phyloP scores from a whole-genome alignment of 2,329 filamentous ascomycete genomes.

The Pochonia chlamydosporia region DNA sequence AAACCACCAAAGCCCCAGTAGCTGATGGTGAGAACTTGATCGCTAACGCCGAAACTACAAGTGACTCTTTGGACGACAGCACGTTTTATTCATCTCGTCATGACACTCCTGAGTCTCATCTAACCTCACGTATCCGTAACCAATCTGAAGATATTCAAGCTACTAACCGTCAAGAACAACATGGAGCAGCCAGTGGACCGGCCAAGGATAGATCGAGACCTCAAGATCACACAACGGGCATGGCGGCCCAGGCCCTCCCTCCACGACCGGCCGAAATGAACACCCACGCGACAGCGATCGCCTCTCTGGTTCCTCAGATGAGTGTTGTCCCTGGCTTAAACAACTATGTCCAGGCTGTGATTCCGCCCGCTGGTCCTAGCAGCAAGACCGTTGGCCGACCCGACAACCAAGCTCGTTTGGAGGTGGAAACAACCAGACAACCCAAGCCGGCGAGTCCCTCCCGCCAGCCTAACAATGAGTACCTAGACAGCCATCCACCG shows the following conservation, averaged over 20 bases:
- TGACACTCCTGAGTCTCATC: constrained; percentile 61
- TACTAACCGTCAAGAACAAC: constrained; percentile 11
- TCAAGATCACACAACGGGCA: background rate
- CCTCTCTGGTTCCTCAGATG: constrained; percentile 11
- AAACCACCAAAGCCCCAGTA: constrained; percentile 57
- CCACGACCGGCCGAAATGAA: background rate
- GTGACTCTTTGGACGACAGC: constrained; percentile 85
- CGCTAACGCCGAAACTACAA: constrained; percentile 56
- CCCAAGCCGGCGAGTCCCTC: constrained; percentile 10
- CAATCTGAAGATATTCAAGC: constrained; percentile 27
- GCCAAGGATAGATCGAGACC: background rate
- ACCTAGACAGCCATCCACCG: constrained; percentile 31
- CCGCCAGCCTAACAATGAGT: constrained; percentile 16
- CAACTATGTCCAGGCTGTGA: constrained; percentile 17
- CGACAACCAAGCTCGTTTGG: constrained; percentile 32
- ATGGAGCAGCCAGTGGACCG: constrained; percentile 6
- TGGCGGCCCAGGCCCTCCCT: background rate
- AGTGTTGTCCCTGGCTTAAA: constrained; percentile 26
- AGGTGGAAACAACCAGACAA: constrained; percentile 12
- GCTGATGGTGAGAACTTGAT: constrained; percentile 47
- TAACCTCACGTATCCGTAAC: constrained; percentile 43
- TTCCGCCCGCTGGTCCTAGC: constrained; percentile 9
- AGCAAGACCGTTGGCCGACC: constrained; percentile 35
- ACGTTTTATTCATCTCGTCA: constrained; percentile 95
- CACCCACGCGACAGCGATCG: constrained; percentile 1